Base-by-base conservation (phyloP, 2,329 filamentous ascomycete species). In the Tolypocladium ovalisporum region DNA sequence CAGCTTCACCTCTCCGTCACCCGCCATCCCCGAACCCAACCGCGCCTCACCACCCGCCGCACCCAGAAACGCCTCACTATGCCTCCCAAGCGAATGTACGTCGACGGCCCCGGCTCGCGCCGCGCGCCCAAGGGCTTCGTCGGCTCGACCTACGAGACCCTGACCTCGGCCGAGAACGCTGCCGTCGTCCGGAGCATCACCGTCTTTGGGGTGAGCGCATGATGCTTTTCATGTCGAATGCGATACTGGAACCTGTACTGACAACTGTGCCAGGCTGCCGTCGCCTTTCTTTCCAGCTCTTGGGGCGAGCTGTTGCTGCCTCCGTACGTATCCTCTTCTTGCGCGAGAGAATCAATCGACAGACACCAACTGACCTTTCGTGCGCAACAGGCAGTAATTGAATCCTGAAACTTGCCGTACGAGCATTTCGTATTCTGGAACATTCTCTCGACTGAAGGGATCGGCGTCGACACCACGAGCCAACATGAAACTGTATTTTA, bases 231-330 rank as follows among this genome's bases (percentile, higher is more conserved):
- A 57, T 2, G 44, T n/a, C 19, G 32, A 19, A 35, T n/a, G 9
- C 17, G 8, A 32, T 4, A 10, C 13, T 9, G 19, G 4, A 15
- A n/a, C 10, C 6, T 44, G 36, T 53, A 40, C 59, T 63, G 52
- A 64, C 54, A 22, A 40, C 44, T 44, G 27, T 15, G 17, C 10
- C 27, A 63, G 57, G 58, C 52, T 42, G 59, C 62, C 49, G 79
- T 88, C 56, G 79, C 84, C 40, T 84, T 89, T 71, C 77, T 89
- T 63, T 78, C 83, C 58, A 88, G 84, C 74, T 81, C 82, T 56
- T 85, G 83, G 77, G 81, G 82, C 71, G 86, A 88, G 68, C 75
- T 82, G 65, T 78, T 89, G 58, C 77, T 88, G 62, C 85, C 86
- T 70, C 82, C 83, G 81, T 84, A 73, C 73, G 79, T 69, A 9